Evolutionary conservation across 176 grass and related monocot genomes (phyloP).

Genomic region (Aegilops sharonensis): DNA sequence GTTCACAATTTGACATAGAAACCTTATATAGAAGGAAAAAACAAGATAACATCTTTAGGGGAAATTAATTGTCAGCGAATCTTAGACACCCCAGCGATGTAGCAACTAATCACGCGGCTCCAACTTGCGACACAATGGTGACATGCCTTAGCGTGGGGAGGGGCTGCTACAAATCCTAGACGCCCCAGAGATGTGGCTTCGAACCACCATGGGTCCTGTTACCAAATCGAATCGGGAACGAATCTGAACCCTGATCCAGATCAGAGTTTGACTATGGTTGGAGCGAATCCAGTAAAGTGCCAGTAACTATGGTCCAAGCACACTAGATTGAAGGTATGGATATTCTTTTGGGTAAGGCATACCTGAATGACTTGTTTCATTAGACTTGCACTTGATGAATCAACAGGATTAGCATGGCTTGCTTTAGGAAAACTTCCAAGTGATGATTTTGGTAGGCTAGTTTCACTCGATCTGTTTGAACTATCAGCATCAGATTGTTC

Average conservation of each 20-base stretch:
- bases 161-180: too few species aligned
- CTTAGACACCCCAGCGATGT: too few species aligned
- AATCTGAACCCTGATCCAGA: too few species aligned
- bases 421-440: not conserved
- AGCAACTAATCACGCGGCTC: too few species aligned
- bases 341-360: conserved; percentile 7
- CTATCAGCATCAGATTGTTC: conserved; percentile 25
- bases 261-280: too few species aligned
- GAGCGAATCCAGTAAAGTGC: too few species aligned
- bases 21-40: not conserved
- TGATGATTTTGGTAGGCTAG: conserved; percentile 15
- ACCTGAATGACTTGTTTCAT: conserved; percentile 31
- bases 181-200: too few species aligned
- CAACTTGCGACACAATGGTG: too few species aligned
- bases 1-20: too few species aligned
- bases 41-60: not conserved
- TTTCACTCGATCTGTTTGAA: conserved; percentile 32
- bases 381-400: conserved; percentile 36
- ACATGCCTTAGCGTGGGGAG: too few species aligned
- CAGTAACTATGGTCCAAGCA: not conserved
- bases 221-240: too few species aligned
- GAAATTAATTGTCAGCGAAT: not conserved
- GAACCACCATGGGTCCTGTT: too few species aligned
- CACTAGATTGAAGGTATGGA: not conserved
- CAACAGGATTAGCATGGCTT: conserved; percentile 21